Conservation (phyloP, 345 rosid species). For the Crucihimalaya himalaica region DNA sequence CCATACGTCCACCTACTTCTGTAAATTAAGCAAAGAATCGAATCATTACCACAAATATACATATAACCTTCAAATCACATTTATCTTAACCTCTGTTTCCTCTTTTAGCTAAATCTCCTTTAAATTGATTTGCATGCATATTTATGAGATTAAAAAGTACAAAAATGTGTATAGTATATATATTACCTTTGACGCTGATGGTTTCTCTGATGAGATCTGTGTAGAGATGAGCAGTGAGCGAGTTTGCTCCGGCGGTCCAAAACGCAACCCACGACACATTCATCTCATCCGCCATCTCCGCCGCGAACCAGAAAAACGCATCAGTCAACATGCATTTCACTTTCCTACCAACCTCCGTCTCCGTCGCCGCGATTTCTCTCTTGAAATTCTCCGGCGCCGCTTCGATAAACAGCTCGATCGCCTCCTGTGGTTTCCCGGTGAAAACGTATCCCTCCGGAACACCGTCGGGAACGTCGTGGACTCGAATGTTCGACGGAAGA, state of each 20-base stretch:
- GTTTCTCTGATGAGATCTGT: constrained; percentile 42
- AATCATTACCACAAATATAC: constrained; percentile 5
- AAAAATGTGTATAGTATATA: not conserved
- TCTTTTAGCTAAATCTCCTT: not conserved
- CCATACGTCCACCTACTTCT: constrained; percentile 14
- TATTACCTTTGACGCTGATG: constrained; percentile 25
- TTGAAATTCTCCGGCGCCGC: constrained; percentile 43
- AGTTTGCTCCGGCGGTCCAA: constrained; percentile 47
- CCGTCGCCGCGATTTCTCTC: constrained; percentile 42
- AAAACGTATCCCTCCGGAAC: constrained; percentile 32
- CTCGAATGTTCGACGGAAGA: constrained; percentile 44
- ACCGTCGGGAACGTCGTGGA: constrained; percentile 46
- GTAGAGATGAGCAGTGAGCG: constrained; percentile 49
- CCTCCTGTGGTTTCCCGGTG: constrained; percentile 43
- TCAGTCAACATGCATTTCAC: constrained; percentile 57
- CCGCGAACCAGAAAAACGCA: constrained; percentile 53
- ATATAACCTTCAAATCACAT: not conserved
- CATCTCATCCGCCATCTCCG: constrained; percentile 44
- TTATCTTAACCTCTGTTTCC: not conserved
- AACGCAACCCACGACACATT: constrained; percentile 53
- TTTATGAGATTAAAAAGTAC: not conserved
- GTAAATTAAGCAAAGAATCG: not conserved
- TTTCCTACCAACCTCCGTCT: constrained; percentile 40
- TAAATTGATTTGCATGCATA: not conserved
- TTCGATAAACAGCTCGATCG: constrained; percentile 49